Evolutionary conservation across 352 stramenopile species (phyloP), one percentile per base, ranked within the genome.

Genomic region (Blastocystis sp.): DNA sequence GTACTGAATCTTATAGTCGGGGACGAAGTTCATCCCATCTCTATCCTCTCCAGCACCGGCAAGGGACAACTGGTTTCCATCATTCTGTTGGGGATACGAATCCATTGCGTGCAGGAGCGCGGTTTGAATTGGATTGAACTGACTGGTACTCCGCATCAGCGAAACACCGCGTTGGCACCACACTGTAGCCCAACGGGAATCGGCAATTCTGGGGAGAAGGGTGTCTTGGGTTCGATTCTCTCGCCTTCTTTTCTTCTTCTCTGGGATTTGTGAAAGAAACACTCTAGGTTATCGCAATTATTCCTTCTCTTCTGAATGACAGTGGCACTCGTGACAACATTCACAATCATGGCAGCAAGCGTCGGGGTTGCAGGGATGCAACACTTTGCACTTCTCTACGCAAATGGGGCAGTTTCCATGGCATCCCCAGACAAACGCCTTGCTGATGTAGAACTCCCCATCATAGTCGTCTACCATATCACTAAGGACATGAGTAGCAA

Each of bases 381-480:
- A 56, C 48, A 59, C 52, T 28, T 76, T 76, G 34, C 41, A 40
- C 66, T 76, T 76, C 38, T 56, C 38, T 56, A 28, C 28, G 10
- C 66, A 76, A 4, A 59, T 59, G 5, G 41, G 40, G 38, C 66
- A 76, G 4, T 76, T 48, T 21, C n/a, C 23, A 28, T 56, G n/a
- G 53, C 66, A 76, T 9, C 41, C 28, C 70, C 70, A 81, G 56
- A 81, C 64, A 21, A 81, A 40, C 9, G 56, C 70, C 38, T 81
- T 81, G 38, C 56, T 62, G 43, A 81, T 81, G 43, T 81, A 81
- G 34, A 62, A 81, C 43, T 81, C 70, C 21, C 70, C 70, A 48
- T 81, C 70, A 19, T 48, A 43, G 5, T 66, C 70, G 61, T 66
- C 70, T 81, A 81, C 34, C 21, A 7, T 56, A 7, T 17, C 5